phyloP scores from a whole-genome alignment of 2,329 filamentous ascomycete genomes.

The Epichloe coenophiala region DNA sequence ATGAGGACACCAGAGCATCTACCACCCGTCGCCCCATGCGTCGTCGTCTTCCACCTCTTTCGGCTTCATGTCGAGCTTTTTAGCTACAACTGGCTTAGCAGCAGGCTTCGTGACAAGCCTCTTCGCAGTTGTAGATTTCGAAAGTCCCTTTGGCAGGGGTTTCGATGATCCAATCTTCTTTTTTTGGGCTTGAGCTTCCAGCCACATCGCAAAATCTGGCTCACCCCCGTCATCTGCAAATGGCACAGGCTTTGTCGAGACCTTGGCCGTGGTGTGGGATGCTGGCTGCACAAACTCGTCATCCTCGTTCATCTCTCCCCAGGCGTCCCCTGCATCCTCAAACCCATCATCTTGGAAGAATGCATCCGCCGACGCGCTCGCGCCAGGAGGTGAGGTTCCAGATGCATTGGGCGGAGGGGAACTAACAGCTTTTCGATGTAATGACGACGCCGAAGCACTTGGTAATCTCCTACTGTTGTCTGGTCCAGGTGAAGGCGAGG shows the following conservation, averaged over 20 bases:
- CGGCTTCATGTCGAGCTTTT: conserved; percentile 58
- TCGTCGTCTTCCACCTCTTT: conserved; percentile 46
- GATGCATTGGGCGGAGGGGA: conserved; percentile 36
- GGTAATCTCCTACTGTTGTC: conserved; percentile 21
- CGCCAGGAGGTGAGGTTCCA: conserved; percentile 33
- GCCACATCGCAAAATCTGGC: conserved; percentile 91
- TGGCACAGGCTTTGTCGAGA: conserved; percentile 29
- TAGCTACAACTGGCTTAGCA: conserved; percentile 33
- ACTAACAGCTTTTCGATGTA: conserved; percentile 46
- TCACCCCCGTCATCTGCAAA: conserved; percentile 64
- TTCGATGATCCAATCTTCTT: conserved; percentile 57
- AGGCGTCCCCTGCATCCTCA: conserved; percentile 57
- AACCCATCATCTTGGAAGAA: conserved; percentile 43
- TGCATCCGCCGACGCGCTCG: conserved; percentile 30
- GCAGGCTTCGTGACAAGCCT: conserved; percentile 29
- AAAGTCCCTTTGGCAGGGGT: conserved; percentile 69
- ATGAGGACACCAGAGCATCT: conserved; percentile 1
- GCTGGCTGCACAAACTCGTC: conserved; percentile 26
- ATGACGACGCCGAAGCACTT: conserved; percentile 40
- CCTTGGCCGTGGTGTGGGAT: conserved; percentile 11
- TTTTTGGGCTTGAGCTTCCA: conserved; percentile 70
- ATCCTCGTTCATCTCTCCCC: conserved; percentile 56
- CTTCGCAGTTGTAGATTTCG: conserved; percentile 39
- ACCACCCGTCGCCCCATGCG: conserved; percentile 56
- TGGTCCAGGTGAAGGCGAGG: conserved; percentile 26